A percentile compares a stretch with the other conserved stretches of the same genome.
phyloP scores from a whole-genome alignment of 768 basidiomycete genomes.

The Leccinum boreale region DNA sequence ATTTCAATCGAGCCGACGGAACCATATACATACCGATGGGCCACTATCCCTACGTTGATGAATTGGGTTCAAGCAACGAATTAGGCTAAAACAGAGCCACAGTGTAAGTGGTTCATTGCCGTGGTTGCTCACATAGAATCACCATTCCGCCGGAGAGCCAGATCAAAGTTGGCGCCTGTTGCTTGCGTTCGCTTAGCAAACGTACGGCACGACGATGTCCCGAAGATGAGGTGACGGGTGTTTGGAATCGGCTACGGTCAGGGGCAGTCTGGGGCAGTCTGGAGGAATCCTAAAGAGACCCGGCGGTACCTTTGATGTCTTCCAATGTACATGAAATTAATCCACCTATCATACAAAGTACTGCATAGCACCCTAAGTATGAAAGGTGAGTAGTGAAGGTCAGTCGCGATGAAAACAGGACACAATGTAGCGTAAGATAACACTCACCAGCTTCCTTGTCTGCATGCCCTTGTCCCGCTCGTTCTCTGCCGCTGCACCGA shows the following conservation, averaged over 20 bases:
- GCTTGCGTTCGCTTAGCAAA: not conserved
- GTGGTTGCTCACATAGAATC: not conserved
- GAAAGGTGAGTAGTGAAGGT: not conserved
- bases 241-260: not conserved
- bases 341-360: constrained; percentile 35
- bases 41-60: not conserved
- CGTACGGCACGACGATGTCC: not conserved
- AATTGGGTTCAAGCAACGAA: not conserved
- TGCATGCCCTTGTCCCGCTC: constrained; percentile 79
- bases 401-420: not conserved
- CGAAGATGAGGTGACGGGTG: not conserved
- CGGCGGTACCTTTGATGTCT: not conserved
- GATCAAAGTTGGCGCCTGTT: not conserved
- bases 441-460: constrained; percentile 65
- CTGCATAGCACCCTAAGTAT: constrained; percentile 34
- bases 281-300: not conserved
- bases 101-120: not conserved
- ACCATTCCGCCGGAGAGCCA: not conserved
- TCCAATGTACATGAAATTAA: constrained; percentile 2
- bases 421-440: not conserved
- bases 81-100: not conserved
- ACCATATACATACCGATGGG: not conserved
- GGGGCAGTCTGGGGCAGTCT: not conserved
- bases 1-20: not conserved
- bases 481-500: constrained; percentile 86